These are phyloP conservation scores for Skeletonema tropicum DNA, from an alignment of 108 stramenopile genomes.

Conservation along the genomic window DNA sequence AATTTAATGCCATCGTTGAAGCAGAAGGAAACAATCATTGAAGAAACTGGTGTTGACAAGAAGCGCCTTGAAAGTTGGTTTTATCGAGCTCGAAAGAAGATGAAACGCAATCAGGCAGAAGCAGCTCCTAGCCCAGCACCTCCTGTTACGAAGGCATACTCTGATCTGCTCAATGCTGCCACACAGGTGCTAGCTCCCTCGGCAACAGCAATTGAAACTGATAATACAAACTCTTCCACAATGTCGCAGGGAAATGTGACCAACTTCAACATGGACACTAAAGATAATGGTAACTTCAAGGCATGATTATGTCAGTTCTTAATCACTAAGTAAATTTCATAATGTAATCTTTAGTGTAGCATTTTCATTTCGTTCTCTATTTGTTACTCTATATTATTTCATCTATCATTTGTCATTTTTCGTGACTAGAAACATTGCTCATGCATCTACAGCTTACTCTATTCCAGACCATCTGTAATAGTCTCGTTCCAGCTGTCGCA, in stretches of 20 bases:
- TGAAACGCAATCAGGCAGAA: slow-evolving; percentile 1
- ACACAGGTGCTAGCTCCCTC: background rate
- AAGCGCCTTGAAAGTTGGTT: slow-evolving; percentile 33
- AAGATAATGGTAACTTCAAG: background rate
- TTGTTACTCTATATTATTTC: background rate
- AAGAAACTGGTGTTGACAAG: slow-evolving; percentile 27
- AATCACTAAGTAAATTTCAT: background rate
- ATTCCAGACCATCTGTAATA: slow-evolving; percentile 46
- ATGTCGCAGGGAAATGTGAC: background rate
- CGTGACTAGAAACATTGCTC: background rate
- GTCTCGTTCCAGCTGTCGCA: slow-evolving; percentile 50
- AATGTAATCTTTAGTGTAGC: background rate
- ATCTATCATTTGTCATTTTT: background rate
- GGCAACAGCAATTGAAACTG: background rate
- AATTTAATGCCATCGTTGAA: slow-evolving; percentile 10
- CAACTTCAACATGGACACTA: background rate
- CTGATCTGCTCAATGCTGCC: background rate
- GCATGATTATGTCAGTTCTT: background rate
- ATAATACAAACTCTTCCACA: background rate
- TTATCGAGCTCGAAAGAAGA: slow-evolving; percentile 25
- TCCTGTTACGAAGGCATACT: background rate
- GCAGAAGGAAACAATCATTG: slow-evolving; percentile 16
- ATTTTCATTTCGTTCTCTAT: background rate
- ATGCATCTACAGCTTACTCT: background rate
- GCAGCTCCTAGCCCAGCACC: background rate